Evolutionary conservation across 2,329 filamentous ascomycete species (phyloP).

Genomic region (Thermothelomyces thermophilus): DNA sequence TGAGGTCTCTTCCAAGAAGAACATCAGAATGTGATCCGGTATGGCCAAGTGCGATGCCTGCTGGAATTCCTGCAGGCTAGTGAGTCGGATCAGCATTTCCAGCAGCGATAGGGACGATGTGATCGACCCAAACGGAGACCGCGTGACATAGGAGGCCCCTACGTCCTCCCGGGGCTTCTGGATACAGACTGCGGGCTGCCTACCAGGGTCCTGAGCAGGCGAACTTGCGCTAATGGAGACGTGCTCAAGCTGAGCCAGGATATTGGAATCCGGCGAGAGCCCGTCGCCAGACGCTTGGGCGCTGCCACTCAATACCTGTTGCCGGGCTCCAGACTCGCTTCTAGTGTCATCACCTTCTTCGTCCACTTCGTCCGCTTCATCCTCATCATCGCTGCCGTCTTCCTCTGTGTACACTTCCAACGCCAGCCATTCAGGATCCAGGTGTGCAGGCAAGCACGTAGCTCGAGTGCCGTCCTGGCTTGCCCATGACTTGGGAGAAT

Average conservation of each 20-base stretch:
- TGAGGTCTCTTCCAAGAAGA: conserved; percentile 66
- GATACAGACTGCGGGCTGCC: conserved; percentile 6
- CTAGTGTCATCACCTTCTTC: conserved; percentile 26
- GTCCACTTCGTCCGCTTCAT: conserved; percentile 26
- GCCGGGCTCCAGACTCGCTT: conserved; percentile 3
- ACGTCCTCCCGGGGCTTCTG: conserved; percentile 14
- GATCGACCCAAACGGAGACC: conserved; percentile 46
- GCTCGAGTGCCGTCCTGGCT: conserved; percentile 16
- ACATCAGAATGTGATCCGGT: conserved; percentile 79
- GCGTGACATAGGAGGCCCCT: conserved; percentile 31
- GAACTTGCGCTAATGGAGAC: conserved; percentile 30
- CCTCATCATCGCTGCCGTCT: conserved; percentile 34
- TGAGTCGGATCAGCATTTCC: conserved; percentile 80
- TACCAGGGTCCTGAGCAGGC: conserved; percentile 4
- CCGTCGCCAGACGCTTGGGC: conserved; percentile 13
- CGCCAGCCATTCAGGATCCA: conserved; percentile 88
- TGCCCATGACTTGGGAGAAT: conserved; percentile 5
- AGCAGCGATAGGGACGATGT: conserved; percentile 63
- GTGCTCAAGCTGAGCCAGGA: conserved; percentile 37
- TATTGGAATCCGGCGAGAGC: conserved; percentile 32
- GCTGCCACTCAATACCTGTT: background rate
- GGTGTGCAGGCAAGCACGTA: conserved; percentile 62
- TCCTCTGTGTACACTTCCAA: conserved; percentile 75
- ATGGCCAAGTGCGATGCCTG: conserved; percentile 85
- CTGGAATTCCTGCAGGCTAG: conserved; percentile 85